Base-by-base conservation (phyloP, 805 yeast species). In the Metschnikowia orientalis region DNA sequence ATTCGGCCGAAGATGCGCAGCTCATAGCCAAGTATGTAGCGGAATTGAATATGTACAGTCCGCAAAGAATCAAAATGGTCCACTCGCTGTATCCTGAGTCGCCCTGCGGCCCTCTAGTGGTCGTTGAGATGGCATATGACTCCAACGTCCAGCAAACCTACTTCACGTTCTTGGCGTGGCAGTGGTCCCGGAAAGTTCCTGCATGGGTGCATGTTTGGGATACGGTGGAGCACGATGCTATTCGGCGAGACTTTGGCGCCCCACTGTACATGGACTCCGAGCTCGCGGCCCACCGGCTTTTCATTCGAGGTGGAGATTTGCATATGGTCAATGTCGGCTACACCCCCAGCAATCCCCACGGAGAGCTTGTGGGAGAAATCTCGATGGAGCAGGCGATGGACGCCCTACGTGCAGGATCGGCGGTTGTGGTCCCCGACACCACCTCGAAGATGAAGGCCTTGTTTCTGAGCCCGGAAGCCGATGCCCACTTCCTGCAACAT, bases 181-280 rank as follows among this genome's bases (percentile, higher is more conserved):
- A 6, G 2, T 26, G 41, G 18, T 36, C 44, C 2, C 15, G 16
- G 7, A 8, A 18, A 3, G 16, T 8, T 8, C 18, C 23, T 10
- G 32, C 26, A 6, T 41, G 41, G 41, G 31, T 38, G 11, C 45
- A 41, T 18, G 14, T 41, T 3, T 39, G 45, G 44, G 45, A 41
- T 18, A 40, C 44, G 8, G 10, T 33, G 16, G 41, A 41, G 23
- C 44, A 41, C 23, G 45, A 41, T 18, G 43, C 38, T 7, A 26
- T 41, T 9, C 44, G 45, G n/a, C 33, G 45, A n/a, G 45, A 41
- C 25, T 41, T 41, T 15, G 14, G 10, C 9, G 35, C 33, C 1
- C 45, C 45, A 2, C 12, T 11, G 8, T 24, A 36, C 16, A 35
- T 41, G 41, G 41, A 41, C 31, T 24, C 38, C 9, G 40, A 36